Conservation (phyloP, 305 asterid genomes). For the Withania somnifera region DNA sequence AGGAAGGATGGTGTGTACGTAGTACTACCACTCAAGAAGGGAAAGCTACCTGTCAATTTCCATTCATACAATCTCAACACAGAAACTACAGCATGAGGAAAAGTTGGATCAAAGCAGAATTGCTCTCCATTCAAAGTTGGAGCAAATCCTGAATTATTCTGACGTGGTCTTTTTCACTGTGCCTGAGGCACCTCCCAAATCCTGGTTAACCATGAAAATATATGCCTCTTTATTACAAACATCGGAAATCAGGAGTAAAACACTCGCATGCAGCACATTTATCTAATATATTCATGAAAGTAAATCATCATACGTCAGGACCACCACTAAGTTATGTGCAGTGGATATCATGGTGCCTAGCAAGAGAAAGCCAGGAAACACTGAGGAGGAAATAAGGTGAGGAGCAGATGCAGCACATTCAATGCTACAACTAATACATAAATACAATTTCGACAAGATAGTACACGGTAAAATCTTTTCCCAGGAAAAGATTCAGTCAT, state of each 20-base stretch:
- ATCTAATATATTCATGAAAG: not conserved
- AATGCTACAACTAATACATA: not conserved
- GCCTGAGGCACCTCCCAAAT: not conserved
- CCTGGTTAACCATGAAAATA: not conserved
- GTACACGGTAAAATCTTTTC: not conserved
- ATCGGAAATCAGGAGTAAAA: not conserved
- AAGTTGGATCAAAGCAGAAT: not conserved
- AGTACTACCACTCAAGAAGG: no score
- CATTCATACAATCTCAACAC: not conserved
- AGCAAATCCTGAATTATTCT: not conserved
- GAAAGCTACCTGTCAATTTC: not conserved
- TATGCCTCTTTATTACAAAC: not conserved
- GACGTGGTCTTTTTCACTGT: not conserved
- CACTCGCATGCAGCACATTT: not conserved
- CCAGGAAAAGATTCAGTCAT: not conserved
- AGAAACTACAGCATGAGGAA: not conserved
- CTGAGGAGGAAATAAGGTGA: not conserved
- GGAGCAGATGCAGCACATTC: not conserved
- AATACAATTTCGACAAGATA: not conserved
- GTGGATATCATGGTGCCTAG: not conserved
- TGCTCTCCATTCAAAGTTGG: not conserved
- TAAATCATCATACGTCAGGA: not conserved
- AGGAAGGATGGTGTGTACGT: no score
- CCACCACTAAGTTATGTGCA: not conserved
- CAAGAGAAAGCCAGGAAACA: not conserved